These are phyloP conservation scores for Amanita pseudoporphyria DNA, from an alignment of 768 basidiomycete genomes.

Conservation along the genomic window DNA sequence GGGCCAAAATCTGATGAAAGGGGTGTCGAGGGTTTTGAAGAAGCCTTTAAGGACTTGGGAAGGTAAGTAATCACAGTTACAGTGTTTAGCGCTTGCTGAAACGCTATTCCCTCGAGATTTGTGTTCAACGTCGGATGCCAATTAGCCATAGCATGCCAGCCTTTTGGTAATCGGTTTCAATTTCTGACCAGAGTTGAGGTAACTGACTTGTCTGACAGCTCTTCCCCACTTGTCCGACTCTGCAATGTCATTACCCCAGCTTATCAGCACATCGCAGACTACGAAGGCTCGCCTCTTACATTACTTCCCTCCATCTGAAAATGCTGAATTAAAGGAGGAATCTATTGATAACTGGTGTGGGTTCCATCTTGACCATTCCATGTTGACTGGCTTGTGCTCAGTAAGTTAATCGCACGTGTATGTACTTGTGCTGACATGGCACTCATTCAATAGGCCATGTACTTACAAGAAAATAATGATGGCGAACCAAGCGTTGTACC, in stretches of 20 bases:
- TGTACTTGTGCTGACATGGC: slow-evolving; percentile 1
- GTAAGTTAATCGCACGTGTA: slow-evolving; percentile 27
- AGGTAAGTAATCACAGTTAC: slow-evolving; percentile 27
- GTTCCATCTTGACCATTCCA: slow-evolving; percentile 86
- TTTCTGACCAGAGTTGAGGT: neutral
- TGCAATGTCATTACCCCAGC: slow-evolving; percentile 54
- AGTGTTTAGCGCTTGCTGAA: neutral
- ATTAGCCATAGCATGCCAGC: slow-evolving; percentile 82
- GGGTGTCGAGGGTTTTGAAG: slow-evolving; percentile 68
- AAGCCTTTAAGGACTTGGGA: slow-evolving; percentile 83
- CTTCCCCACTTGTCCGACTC: slow-evolving; percentile 56
- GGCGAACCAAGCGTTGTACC: slow-evolving; percentile 40
- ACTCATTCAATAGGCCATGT: slow-evolving; percentile 69
- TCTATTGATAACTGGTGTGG: slow-evolving; percentile 89
- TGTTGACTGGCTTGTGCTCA: slow-evolving; percentile 89
- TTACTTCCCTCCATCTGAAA: slow-evolving; percentile 72
- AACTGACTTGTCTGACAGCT: slow-evolving; percentile 28
- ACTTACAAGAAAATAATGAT: slow-evolving; percentile 41
- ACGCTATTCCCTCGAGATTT: slow-evolving; percentile 35
- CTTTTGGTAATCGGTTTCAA: slow-evolving; percentile 51
- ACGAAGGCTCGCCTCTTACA: slow-evolving; percentile 93
- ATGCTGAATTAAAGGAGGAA: slow-evolving; percentile 39
- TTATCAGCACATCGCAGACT: slow-evolving; percentile 72
- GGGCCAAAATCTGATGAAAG: slow-evolving; percentile 56
- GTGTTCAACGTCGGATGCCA: slow-evolving; percentile 77